Conservation (phyloP, 805 yeast genomes). For the Ogataea neopini region DNA sequence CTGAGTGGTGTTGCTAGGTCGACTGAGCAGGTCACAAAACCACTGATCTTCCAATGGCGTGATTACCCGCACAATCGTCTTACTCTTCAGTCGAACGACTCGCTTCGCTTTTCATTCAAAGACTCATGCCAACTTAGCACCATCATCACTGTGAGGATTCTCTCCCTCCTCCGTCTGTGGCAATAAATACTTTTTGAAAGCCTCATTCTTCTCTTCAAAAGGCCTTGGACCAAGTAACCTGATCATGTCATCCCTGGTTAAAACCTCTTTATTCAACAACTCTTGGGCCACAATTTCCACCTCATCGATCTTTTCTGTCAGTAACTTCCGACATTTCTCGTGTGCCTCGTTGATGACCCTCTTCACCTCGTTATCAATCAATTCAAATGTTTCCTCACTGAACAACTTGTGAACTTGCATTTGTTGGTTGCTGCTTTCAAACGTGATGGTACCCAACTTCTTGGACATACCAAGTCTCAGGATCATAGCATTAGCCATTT, state of each 20-base stretch:
- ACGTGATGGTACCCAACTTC: conserved; percentile 81
- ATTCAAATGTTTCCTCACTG: conserved; percentile 80
- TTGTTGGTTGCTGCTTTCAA: conserved; percentile 66
- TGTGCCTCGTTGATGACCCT: conserved; percentile 78
- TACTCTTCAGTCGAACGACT: not conserved
- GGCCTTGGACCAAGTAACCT: conserved; percentile 88
- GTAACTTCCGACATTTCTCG: conserved; percentile 62
- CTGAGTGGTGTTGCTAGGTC: too few species aligned
- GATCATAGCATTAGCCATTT: conserved; percentile 93
- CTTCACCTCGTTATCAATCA: conserved; percentile 82
- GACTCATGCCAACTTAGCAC: conserved; percentile 21
- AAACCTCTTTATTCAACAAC: conserved; percentile 80
- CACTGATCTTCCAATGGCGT: too few species aligned
- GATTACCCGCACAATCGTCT: not conserved
- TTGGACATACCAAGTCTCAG: conserved; percentile 88
- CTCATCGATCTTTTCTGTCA: conserved; percentile 69
- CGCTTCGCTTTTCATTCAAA: not conserved
- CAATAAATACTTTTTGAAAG: conserved; percentile 69
- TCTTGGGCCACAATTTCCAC: conserved; percentile 88
- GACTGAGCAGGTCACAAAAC: too few species aligned
- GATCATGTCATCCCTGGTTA: conserved; percentile 93
- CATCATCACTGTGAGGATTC: conserved; percentile 24
- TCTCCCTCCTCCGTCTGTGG: conserved; percentile 24
- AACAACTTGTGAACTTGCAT: conserved; percentile 64
- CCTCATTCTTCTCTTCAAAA: conserved; percentile 86